Conservation (phyloP, 306 rosid species). For the Glycine tomentella region DNA sequence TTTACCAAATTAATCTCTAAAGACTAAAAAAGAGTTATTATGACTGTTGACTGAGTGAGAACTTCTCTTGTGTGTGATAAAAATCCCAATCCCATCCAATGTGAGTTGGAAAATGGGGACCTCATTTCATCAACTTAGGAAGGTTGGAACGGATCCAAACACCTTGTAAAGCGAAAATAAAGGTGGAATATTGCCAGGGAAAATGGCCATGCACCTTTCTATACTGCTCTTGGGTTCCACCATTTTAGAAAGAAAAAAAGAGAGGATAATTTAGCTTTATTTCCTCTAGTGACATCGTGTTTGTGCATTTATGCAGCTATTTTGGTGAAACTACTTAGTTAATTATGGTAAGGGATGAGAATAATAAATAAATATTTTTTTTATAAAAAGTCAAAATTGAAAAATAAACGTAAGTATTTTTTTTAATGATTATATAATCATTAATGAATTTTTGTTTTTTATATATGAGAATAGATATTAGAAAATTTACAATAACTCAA, state of each 20-base stretch:
- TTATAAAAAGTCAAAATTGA: too few species aligned
- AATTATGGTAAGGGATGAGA: background rate
- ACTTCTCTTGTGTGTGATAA: background rate
- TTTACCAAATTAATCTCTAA: background rate
- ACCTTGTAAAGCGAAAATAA: background rate
- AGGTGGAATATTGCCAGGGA: background rate
- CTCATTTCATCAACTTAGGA: too few species aligned
- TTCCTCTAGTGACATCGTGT: background rate
- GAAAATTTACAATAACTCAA: too few species aligned
- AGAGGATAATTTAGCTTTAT: background rate
- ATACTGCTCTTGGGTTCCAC: background rate
- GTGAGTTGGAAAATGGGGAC: constrained; percentile 8
- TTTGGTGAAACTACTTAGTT: background rate
- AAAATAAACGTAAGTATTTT: background rate
- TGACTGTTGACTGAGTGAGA: constrained; percentile 35
- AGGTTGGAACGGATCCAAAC: constrained; percentile 1
- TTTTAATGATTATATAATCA: too few species aligned
- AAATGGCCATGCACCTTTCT: background rate
- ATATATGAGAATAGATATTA: too few species aligned
- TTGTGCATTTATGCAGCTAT: background rate
- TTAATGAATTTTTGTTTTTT: too few species aligned
- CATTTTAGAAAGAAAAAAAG: too few species aligned
- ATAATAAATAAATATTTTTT: too few species aligned
- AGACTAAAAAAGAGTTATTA: background rate
- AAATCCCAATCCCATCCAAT: background rate